Conservation (phyloP, 495 filamentous ascomycete species). For the Penicillium goetzii region DNA sequence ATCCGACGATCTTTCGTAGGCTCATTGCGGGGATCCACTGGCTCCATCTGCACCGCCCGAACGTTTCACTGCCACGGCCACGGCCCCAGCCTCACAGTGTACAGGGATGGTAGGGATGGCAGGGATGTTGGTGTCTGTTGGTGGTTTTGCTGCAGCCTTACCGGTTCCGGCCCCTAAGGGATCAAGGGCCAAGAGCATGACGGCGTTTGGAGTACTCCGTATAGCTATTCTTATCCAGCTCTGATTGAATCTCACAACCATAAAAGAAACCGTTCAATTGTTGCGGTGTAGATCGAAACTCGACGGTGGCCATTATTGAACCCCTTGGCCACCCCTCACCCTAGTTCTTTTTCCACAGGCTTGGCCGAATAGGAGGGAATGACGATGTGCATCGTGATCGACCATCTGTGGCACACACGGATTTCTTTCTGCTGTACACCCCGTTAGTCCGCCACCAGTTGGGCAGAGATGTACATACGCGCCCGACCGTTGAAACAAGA, state of each 20-base stretch:
- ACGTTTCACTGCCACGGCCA: constrained; percentile 35
- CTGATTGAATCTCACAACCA: not conserved
- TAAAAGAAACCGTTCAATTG: not conserved
- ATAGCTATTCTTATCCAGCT: constrained; percentile 10
- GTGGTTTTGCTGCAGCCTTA: constrained; percentile 2
- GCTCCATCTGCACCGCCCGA: constrained; percentile 30
- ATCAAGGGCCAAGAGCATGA: not conserved
- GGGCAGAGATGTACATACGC: constrained; percentile 22
- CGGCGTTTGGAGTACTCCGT: not conserved
- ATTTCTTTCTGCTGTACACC: constrained; percentile 13
- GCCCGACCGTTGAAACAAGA: constrained; percentile 22
- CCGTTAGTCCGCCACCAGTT: constrained; percentile 15
- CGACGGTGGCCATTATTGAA: not conserved
- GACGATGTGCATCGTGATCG: constrained; percentile 34
- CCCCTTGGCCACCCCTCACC: constrained; percentile 4
- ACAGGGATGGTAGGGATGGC: constrained; percentile 7
- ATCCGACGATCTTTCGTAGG: constrained; percentile 24
- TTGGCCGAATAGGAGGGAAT: constrained; percentile 31
- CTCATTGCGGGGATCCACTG: constrained; percentile 23
- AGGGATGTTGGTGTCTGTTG: not conserved
- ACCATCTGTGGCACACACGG: constrained; percentile 30
- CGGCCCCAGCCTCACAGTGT: constrained; percentile 29
- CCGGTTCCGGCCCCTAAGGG: not conserved
- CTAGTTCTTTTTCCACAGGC: not conserved
- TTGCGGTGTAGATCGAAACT: not conserved